Conservation (phyloP, 768 basidiomycete genomes). For the Lactarius indigo region DNA sequence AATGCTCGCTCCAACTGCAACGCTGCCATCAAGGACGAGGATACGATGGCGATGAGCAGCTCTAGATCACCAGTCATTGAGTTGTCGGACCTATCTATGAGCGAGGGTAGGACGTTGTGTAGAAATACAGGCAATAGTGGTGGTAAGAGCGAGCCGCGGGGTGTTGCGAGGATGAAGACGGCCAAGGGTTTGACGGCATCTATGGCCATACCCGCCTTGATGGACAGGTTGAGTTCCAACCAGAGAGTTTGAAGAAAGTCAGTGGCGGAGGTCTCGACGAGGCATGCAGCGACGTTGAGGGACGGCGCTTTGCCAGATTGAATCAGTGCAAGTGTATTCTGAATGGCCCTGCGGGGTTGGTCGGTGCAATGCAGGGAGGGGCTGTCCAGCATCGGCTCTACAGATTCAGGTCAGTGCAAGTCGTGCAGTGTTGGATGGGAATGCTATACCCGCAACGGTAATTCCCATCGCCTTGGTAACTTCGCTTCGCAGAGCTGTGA, state of each 20-base stretch:
- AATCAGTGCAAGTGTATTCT: conserved; percentile 52
- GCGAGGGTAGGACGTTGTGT: conserved; percentile 58
- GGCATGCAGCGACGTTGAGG: conserved; percentile 64
- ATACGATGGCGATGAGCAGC: conserved; percentile 59
- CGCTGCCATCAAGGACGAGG: conserved; percentile 62
- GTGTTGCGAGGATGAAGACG: conserved; percentile 64
- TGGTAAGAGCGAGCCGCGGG: conserved; percentile 48
- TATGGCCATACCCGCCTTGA: conserved; percentile 50
- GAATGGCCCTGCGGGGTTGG: conserved; percentile 56
- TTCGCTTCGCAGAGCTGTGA: conserved; percentile 38
- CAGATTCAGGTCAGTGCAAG: not conserved
- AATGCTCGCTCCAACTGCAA: conserved; percentile 71
- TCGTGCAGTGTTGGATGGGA: not conserved
- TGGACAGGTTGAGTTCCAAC: conserved; percentile 54
- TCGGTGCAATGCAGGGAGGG: conserved; percentile 40
- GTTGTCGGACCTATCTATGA: conserved; percentile 55
- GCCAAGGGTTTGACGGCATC: conserved; percentile 63
- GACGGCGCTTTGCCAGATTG: conserved; percentile 59
- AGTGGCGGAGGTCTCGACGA: conserved; percentile 54
- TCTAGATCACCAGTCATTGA: conserved; percentile 52
- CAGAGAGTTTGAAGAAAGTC: conserved; percentile 67
- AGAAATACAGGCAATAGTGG: conserved; percentile 75
- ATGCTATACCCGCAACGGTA: conserved; percentile 37
- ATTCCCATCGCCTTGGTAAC: conserved; percentile 39
- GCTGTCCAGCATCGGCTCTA: not conserved